These are phyloP conservation scores for Tetrapisispora taiwanensis DNA, from an alignment of 805 yeast species.

Conservation along the genomic window DNA sequence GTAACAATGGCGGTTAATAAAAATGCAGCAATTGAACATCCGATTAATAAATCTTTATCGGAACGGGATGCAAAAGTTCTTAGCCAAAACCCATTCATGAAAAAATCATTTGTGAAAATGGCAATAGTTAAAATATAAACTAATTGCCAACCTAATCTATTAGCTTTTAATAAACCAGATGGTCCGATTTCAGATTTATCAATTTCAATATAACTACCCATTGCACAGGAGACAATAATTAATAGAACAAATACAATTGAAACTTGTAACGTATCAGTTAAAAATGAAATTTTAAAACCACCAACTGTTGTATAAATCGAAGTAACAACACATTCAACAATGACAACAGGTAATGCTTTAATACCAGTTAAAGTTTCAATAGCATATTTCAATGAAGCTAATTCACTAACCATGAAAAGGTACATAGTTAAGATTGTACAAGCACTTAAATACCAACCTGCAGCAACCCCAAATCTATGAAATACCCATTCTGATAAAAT, in stretches of 20 bases:
- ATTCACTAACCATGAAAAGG: constrained; percentile 78
- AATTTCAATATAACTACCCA: constrained; percentile 57
- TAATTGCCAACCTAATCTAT: constrained; percentile 80
- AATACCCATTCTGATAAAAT: constrained; percentile 93
- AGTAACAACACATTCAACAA: constrained; percentile 79
- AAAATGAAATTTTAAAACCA: constrained; percentile 79
- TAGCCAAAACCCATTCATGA: constrained; percentile 88
- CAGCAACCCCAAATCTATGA: constrained; percentile 59
- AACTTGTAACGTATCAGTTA: constrained; percentile 85
- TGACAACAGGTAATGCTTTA: constrained; percentile 68
- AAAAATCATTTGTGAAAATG: constrained; percentile 80
- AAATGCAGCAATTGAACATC: constrained; percentile 65
- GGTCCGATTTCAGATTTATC: constrained; percentile 55
- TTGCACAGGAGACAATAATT: constrained; percentile 64
- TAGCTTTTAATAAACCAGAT: constrained; percentile 52
- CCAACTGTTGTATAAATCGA: constrained; percentile 81
- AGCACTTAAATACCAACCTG: constrained; percentile 66
- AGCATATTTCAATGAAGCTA: constrained; percentile 71
- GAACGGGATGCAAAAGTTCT: constrained; percentile 83
- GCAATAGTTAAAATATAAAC: constrained; percentile 78
- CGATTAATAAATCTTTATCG: constrained; percentile 64
- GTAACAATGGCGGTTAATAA: constrained; percentile 54
- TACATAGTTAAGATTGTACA: constrained; percentile 80
- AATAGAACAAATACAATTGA: constrained; percentile 53
- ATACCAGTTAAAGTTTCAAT: constrained; percentile 69